These are phyloP conservation scores for Rhodotorula paludigena DNA, from an alignment of 768 basidiomycete species.

Conservation along the genomic window DNA sequence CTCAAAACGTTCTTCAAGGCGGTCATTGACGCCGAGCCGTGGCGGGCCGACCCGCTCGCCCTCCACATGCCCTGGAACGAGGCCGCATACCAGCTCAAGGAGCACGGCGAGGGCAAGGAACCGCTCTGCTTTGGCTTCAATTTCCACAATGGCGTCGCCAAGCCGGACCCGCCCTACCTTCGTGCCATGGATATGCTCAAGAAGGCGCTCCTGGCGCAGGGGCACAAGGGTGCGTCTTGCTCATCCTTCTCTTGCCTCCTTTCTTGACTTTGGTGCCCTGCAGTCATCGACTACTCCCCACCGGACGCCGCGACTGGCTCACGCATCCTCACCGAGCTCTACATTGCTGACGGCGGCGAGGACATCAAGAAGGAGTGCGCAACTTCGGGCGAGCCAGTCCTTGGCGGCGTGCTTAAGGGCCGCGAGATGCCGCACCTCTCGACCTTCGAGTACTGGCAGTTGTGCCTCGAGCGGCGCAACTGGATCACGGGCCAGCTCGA, in stretches of 20 bases:
- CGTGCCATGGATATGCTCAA: constrained; percentile 60
- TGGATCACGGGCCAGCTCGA: constrained; percentile 60
- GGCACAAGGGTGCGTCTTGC: constrained; percentile 55
- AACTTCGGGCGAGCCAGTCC: constrained; percentile 55
- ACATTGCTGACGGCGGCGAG: constrained; percentile 50
- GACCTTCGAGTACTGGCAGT: constrained; percentile 65
- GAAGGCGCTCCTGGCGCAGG: constrained; percentile 58
- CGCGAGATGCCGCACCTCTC: constrained; percentile 43
- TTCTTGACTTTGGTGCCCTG: not conserved
- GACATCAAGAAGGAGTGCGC: constrained; percentile 48
- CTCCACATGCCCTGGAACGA: constrained; percentile 61
- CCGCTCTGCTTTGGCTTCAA: constrained; percentile 56
- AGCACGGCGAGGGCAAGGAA: constrained; percentile 57
- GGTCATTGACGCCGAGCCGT: constrained; percentile 59
- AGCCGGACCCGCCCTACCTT: constrained; percentile 62
- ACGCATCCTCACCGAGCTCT: constrained; percentile 41
- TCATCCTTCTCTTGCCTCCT: not conserved
- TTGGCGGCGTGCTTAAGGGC: constrained; percentile 51
- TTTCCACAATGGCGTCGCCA: constrained; percentile 58
- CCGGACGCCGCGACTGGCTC: constrained; percentile 55
- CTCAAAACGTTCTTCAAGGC: constrained; percentile 64
- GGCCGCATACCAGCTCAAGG: constrained; percentile 57
- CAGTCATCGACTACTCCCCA: constrained; percentile 68
- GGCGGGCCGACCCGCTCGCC: constrained; percentile 62
- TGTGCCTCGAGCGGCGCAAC: constrained; percentile 55